Base-by-base conservation (phyloP, 73 alveolate species). In the Paramecium biaurelia region DNA sequence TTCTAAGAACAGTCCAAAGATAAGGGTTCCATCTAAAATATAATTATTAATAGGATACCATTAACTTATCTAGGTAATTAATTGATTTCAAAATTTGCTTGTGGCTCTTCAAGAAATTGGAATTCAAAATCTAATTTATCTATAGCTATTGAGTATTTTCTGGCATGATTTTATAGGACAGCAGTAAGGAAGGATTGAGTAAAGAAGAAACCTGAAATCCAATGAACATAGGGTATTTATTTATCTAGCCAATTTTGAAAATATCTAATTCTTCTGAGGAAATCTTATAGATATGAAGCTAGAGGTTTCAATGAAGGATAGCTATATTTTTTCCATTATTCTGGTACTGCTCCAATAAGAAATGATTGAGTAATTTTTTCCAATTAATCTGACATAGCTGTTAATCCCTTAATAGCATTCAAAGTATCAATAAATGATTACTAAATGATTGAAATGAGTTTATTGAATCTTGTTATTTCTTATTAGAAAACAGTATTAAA, bases 71-170 rank as follows among this genome's bases (percentile, higher is more conserved):
- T 95, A 97, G 18, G 97, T 95, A 49, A 94, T 95, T 34, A 98
- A 99, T 92, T 97, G 93, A 11, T 96, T 85, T 94, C 99, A 23
- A 99, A 99, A 76, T 96, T 98, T 57, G 96, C 98, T 34, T 74
- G 86, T 2, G 96, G 93, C 76, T 98, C 97, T 85, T 93, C 96
- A 76, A 93, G 89, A 43, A 97, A 94, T 70, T 95, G 95, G 93
- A 94, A 96, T 37, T 95, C 97, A 79, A 97, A 96, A 8, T 93
- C 90, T 70, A 97, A 93, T 92, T 93, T 92, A 93, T 97, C 99
- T 53, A 97, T 96, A 63, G 98, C 99, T 86, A 97, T 96, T 30
- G 93, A 92, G 85, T 97, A 96, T 94, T 97, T 96, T 92, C 99
- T 95, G 12, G 99, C 98, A 89, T 96, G 96, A 85, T 97, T 97